A percentile compares a stretch with the other conserved stretches of the same genome.
Conservation (phyloP, 75 land plant species). For the Cryptomeria japonica region DNA sequence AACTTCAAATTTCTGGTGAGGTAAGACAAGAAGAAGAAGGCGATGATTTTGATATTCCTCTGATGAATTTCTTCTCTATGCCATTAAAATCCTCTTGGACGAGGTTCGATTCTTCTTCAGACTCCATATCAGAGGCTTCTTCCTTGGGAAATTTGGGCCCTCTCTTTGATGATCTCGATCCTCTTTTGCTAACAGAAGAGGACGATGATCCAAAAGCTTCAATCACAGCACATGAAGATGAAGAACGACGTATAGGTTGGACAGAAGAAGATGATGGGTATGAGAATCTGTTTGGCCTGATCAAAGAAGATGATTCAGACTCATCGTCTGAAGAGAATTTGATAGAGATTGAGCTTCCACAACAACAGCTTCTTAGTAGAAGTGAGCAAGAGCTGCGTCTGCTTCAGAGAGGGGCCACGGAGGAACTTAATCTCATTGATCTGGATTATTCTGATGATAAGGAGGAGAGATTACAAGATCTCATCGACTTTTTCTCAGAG, state of each 20-base stretch:
- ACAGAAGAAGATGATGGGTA: background rate
- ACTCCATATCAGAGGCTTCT: slow-evolving; percentile 7
- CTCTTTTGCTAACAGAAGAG: background rate
- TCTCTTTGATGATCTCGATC: background rate
- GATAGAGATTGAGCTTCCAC: slow-evolving; percentile 3
- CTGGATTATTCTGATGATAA: slow-evolving; percentile 5
- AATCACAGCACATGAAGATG: background rate
- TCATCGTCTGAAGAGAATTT: background rate
- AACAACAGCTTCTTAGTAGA: background rate
- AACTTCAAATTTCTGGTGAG: background rate
- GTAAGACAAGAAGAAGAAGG: background rate
- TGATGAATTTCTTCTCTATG: background rate
- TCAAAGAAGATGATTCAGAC: background rate
- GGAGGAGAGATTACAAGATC: background rate
- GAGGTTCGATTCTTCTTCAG: slow-evolving; percentile 9
- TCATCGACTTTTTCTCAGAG: slow-evolving; percentile 2
- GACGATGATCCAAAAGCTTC: background rate
- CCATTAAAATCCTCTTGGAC: background rate
- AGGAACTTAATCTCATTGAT: slow-evolving; percentile 10
- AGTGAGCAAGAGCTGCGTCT: background rate
- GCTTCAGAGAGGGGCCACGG: background rate
- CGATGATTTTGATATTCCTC: background rate
- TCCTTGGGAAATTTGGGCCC: background rate
- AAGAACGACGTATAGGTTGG: background rate
- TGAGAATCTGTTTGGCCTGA: slow-evolving; percentile 3